Conservation (phyloP, 192 early-diverging fungal genomes). For the Rhizophagus sp. region DNA sequence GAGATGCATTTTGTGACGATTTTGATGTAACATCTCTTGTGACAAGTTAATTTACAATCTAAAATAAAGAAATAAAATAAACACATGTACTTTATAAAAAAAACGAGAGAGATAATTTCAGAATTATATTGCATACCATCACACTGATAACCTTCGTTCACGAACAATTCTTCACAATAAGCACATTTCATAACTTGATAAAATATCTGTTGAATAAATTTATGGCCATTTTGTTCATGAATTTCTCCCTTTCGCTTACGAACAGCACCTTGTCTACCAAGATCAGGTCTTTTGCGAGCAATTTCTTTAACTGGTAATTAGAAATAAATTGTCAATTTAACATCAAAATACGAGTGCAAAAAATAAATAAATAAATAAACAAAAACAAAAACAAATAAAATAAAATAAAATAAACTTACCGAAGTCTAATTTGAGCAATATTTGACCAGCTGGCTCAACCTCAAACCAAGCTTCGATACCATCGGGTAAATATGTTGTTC, state of each 20-base stretch:
- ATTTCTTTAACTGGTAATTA: constrained; percentile 48
- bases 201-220: constrained; percentile 87
- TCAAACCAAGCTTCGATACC: constrained; percentile 86
- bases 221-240: constrained; percentile 89
- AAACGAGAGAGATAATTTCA: neutral
- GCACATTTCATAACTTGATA: constrained; percentile 99
- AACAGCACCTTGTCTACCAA: constrained; percentile 77
- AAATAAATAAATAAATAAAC: constrained; percentile 27
- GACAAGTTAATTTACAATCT: constrained; percentile 94
- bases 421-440: constrained; percentile 86
- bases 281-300: constrained; percentile 53
- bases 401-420: constrained; percentile 47
- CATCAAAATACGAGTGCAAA: too few species aligned
- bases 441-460: constrained; percentile 90
- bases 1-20: constrained; percentile 92
- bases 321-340: neutral
- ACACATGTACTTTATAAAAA: neutral
- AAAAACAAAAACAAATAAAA: neutral
- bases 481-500: constrained; percentile 39
- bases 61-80: constrained; percentile 17
- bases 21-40: constrained; percentile 82
- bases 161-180: constrained; percentile 91
- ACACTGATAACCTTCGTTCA: constrained; percentile 90
- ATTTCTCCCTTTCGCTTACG: constrained; percentile 81
- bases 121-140: constrained; percentile 57